phyloP scores from a whole-genome alignment of 148 eudicot species.

The Vaccinium vitisidaea region DNA sequence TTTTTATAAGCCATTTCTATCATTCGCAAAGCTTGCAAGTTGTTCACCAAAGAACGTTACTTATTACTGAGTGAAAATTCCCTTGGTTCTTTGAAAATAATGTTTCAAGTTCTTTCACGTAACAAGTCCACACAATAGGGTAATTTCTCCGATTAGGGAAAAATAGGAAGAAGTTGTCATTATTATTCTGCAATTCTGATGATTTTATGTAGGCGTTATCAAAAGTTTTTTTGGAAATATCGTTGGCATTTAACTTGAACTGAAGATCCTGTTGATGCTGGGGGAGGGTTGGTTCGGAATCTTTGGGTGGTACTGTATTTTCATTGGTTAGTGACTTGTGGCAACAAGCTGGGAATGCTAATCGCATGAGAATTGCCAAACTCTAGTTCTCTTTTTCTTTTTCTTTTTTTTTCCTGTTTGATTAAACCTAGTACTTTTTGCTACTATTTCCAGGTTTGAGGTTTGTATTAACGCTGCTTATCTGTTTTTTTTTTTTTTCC shows the following conservation, averaged over 20 bases:
- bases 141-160: no score
- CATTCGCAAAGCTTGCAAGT: not conserved
- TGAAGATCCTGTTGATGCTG: not conserved
- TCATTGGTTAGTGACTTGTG: not conserved
- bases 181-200: not conserved
- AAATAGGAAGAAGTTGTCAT: not conserved
- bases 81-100: not conserved
- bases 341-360: not conserved
- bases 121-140: not conserved
- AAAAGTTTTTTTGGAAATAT: not conserved
- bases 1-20: not conserved
- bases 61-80: not conserved
- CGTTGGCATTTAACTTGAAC: not conserved
- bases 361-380: not conserved
- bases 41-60: not conserved
- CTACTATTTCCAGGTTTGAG: not conserved
- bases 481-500: not conserved
- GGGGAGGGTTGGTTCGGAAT: not conserved
- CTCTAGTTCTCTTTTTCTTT: not conserved
- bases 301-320: not conserved
- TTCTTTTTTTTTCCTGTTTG: no score
- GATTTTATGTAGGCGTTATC: not conserved
- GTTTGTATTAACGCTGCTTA: not conserved
- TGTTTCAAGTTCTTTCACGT: not conserved
- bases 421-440: not conserved